phyloP scores from a whole-genome alignment of 2,329 filamentous ascomycete species.

The Venturia oleaginea region DNA sequence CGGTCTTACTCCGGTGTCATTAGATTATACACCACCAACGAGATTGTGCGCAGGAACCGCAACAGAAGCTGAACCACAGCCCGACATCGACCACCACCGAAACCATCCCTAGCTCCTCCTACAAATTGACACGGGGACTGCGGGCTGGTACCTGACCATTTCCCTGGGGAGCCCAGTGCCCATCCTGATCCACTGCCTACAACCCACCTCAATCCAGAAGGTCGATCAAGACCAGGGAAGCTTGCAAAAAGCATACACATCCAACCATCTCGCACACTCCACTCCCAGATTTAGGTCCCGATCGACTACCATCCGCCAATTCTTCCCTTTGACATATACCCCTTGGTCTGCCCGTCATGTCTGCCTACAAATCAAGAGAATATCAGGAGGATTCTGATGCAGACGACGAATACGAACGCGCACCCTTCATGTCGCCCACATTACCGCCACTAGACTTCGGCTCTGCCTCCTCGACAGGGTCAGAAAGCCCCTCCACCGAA shows the following conservation, averaged over 20 bases:
- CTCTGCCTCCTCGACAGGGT: conserved; percentile 56
- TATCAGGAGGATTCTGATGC: conserved; percentile 73
- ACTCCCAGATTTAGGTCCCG: conserved; percentile 6
- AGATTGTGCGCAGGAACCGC: not conserved
- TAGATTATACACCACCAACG: not conserved
- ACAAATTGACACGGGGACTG: not conserved
- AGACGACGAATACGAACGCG: conserved; percentile 75
- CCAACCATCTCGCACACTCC: not conserved
- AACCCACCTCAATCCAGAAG: not conserved
- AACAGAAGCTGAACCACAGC: not conserved
- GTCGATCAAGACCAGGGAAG: conserved; percentile 6
- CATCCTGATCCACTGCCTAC: not conserved
- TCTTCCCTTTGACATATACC: not conserved
- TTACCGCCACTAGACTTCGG: conserved; percentile 54
- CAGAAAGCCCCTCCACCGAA: conserved; percentile 60
- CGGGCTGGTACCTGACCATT: not conserved
- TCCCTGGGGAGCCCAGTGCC: not conserved
- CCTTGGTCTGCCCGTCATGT: conserved; percentile 8
- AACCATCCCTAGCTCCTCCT: not conserved
- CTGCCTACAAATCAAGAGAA: conserved; percentile 33
- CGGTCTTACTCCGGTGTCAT: not conserved
- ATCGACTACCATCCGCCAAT: conserved; percentile 13
- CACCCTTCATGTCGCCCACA: conserved; percentile 58
- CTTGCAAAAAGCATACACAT: not conserved
- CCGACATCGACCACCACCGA: not conserved